Conservation (phyloP, 371 early-diverging fungal species). For the Mucor mucedo region DNA sequence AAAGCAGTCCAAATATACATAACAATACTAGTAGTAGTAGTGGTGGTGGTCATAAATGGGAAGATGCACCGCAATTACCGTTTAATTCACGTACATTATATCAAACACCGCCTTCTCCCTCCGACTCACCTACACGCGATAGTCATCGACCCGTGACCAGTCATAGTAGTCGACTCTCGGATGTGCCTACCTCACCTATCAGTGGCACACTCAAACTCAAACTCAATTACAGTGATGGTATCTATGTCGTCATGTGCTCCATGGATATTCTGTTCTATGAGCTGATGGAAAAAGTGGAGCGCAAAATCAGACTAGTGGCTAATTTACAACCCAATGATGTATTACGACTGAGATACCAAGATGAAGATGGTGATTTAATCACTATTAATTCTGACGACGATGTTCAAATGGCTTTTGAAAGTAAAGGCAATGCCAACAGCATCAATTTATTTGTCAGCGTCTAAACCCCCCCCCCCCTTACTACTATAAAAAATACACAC, state of each 20-base stretch:
- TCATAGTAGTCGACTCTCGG: background rate
- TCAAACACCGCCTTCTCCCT: constrained; percentile 29
- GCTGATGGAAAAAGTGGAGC: constrained; percentile 79
- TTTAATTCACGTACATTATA: constrained; percentile 37
- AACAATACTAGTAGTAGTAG: constrained; percentile 4
- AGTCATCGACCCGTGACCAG: background rate
- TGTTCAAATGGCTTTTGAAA: constrained; percentile 88
- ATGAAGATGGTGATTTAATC: constrained; percentile 91
- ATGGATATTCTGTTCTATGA: constrained; percentile 71
- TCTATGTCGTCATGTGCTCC: constrained; percentile 84
- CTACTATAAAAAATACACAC: background rate
- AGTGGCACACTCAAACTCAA: constrained; percentile 69
- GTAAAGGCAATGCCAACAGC: constrained; percentile 43
- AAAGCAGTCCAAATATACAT: constrained; percentile 71
- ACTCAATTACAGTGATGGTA: constrained; percentile 83
- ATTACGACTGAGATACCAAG: constrained; percentile 82
- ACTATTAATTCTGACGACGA: constrained; percentile 88
- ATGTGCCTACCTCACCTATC: constrained; percentile 13
- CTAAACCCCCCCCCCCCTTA: constrained; percentile 16
- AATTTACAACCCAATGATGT: constrained; percentile 43
- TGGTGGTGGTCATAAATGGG: constrained; percentile 13
- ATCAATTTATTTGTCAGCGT: constrained; percentile 40
- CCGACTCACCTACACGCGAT: constrained; percentile 21
- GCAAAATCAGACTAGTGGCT: constrained; percentile 83
- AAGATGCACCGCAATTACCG: constrained; percentile 33